Base-by-base conservation (phyloP, 2,329 filamentous ascomycete species). In the Fusarium sp. region DNA sequence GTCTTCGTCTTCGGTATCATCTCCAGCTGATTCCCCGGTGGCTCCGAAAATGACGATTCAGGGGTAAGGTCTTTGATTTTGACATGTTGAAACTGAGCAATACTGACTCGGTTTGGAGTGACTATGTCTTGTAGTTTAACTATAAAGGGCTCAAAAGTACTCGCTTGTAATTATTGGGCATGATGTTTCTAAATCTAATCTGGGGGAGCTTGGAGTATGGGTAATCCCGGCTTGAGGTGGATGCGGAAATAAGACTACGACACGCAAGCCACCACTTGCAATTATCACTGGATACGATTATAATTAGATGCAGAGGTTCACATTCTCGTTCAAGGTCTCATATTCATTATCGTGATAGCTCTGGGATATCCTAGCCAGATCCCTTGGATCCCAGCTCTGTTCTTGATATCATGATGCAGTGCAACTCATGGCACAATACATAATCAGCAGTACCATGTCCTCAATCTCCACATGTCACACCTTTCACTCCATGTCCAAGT, bases 281-380 rank as follows among this genome's bases (percentile, higher is more conserved):
- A 38, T n/a, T 34, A n/a, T 32, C 5, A 46, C 46, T 11, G 6
- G 15, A 24, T 15, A 8, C 6, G 8, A 32, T 59, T n/a, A 45
- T 11, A 4, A 8, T 32, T 3, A 27, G 15, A 8, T 15, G 5
- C 1, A 13, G n/a, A 6, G n/a, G 13, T 41, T 15, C 12, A 54
- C 2, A 13, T 27, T 5, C 16, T 13, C 11, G 22, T 34, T 49
- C 7, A 40, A 24, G 15, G 32, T 45, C 29, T 29, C 13, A 16
- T 13, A 34, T 43, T 22, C 16, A 47, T 32, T 34, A 7, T 3
- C 27, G 12, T 22, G 9, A 34, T 34, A n/a, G 18, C 46, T 38
- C 10, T 6, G 46, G 16, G 41, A 44, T 41, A 60, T 44, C 25
- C 38, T 63, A 61, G 41, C 41, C 57, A 69, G 59, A 58, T 63